phyloP scores from a whole-genome alignment of 768 basidiomycete genomes.

The Pisolithus sp. region DNA sequence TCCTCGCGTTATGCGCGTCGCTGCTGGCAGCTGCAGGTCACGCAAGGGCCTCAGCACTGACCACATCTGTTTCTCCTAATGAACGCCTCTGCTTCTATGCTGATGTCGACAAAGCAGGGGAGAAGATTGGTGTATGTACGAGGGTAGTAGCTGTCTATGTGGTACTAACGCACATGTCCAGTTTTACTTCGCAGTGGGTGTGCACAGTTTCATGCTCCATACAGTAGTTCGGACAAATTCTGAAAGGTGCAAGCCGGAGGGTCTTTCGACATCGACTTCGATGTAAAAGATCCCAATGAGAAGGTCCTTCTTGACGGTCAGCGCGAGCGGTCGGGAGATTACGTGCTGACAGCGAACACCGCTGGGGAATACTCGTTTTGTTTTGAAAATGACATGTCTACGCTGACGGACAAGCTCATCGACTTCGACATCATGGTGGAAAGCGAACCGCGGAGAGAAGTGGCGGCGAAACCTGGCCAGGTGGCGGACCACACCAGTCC shows the following conservation, averaged over 20 bases:
- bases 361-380: slow-evolving; percentile 93
- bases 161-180: slow-evolving; percentile 27
- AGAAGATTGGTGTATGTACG: slow-evolving; percentile 77
- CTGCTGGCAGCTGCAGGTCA: slow-evolving; percentile 29
- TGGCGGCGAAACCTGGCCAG: slow-evolving; percentile 83
- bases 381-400: slow-evolving; percentile 97
- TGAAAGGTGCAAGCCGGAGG: slow-evolving; percentile 91
- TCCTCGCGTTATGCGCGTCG: slow-evolving; percentile 16
- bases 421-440: slow-evolving; percentile 98
- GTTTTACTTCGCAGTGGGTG: slow-evolving; percentile 93
- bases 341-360: slow-evolving; percentile 89
- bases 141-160: not conserved
- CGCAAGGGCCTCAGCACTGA: slow-evolving; percentile 59
- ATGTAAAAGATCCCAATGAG: slow-evolving; percentile 86
- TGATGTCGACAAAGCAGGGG: slow-evolving; percentile 91
- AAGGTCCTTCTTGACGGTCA: slow-evolving; percentile 82
- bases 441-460: slow-evolving; percentile 86
- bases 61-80: slow-evolving; percentile 72
- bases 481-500: slow-evolving; percentile 89
- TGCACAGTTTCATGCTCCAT: not conserved
- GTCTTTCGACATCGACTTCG: slow-evolving; percentile 92
- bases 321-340: slow-evolving; percentile 93
- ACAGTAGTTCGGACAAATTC: not conserved
- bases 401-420: slow-evolving; percentile 88
- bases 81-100: slow-evolving; percentile 91